Evolutionary conservation across 2,329 filamentous ascomycete species (phyloP), one percentile per base, ranked within the genome.

Genomic region (Fusarium fujikuroi): DNA sequence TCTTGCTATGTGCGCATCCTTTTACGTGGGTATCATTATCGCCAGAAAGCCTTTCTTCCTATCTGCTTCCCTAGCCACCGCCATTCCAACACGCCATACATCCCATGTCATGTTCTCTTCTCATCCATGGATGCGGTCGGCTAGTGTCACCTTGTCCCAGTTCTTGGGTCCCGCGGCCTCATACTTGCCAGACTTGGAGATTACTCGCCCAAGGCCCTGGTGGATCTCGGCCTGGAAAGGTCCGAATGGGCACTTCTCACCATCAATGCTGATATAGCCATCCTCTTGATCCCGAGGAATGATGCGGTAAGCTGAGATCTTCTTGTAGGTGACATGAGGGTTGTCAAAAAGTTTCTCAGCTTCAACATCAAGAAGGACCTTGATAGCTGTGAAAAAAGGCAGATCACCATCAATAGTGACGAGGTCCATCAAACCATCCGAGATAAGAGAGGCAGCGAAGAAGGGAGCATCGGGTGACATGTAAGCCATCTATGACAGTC

Each of bases 191-290:
- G 86, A 89, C 82, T 92, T 94, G 56, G 93, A 94, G 72, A 98
- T 85, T n/a, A 95, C 93, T 8, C 93, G 94, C 2, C 94, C 96
- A 30, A 99, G 85, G 0, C 92, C 93, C 59, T 86, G 88, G 80
- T 98, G 94, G 11, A 98, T 87, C 83, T 99, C 96, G 5, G 92
- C 94, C 84, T 99, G 96, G 80, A 98, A 97, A 0, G 94, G 92
- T 76, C 92, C 92, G 80, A 97, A 98, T 0, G 94, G 93, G 6
- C 97, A 87, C 60, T 89, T 88, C 83, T 99, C 96, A 42, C 96
- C 96, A 79, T 98, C 96, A 73, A 99, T 94, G 80, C 94, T 97
- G 80, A 99, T 97, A 80, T 93, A 96, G 4, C 95, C 95, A 70
- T 91, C 88, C 43, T 89, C 85, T 76, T 91, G 87, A 70, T 92